These are phyloP conservation scores for Bretziella fagacearum DNA, from an alignment of 2,329 filamentous ascomycete genomes.

Conservation along the genomic window DNA sequence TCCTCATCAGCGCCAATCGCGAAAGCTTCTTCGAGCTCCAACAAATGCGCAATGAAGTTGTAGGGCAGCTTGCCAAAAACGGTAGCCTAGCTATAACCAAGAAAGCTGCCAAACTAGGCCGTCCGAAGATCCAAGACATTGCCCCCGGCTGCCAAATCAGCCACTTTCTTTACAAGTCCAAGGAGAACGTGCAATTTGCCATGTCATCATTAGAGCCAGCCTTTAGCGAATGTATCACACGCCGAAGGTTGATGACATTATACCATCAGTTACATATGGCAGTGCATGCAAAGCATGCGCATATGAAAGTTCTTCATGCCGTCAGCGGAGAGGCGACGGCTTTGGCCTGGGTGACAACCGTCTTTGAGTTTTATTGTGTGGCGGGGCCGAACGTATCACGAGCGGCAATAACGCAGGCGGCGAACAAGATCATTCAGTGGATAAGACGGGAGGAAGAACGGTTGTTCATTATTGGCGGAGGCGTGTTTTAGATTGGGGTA, in stretches of 20 bases:
- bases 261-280: slow-evolving; percentile 74
- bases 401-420: slow-evolving; percentile 59
- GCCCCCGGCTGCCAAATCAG: slow-evolving; percentile 63
- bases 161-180: slow-evolving; percentile 92
- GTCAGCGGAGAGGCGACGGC: slow-evolving; percentile 59
- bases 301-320: slow-evolving; percentile 73
- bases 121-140: slow-evolving; percentile 56
- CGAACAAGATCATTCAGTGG: slow-evolving; percentile 84
- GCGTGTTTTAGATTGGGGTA: slow-evolving; percentile 45
- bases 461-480: slow-evolving; percentile 94
- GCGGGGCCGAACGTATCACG: slow-evolving; percentile 55
- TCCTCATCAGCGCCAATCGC: slow-evolving; percentile 82
- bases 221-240: slow-evolving; percentile 41
- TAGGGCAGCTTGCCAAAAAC: slow-evolving; percentile 56
- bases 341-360: slow-evolving; percentile 76
- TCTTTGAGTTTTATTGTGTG: slow-evolving; percentile 93
- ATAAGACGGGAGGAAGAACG: slow-evolving; percentile 81
- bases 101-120: slow-evolving; percentile 50
- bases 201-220: slow-evolving; percentile 67
- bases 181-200: slow-evolving; percentile 85
- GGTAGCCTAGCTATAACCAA: slow-evolving; percentile 60
- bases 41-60: slow-evolving; percentile 47
- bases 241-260: slow-evolving; percentile 59
- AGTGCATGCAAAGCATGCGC: slow-evolving; percentile 68
- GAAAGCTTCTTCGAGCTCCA: slow-evolving; percentile 87